Evolutionary conservation across 2,329 filamentous ascomycete genomes (phyloP).

Genomic region (Thermoascus crustaceus): DNA sequence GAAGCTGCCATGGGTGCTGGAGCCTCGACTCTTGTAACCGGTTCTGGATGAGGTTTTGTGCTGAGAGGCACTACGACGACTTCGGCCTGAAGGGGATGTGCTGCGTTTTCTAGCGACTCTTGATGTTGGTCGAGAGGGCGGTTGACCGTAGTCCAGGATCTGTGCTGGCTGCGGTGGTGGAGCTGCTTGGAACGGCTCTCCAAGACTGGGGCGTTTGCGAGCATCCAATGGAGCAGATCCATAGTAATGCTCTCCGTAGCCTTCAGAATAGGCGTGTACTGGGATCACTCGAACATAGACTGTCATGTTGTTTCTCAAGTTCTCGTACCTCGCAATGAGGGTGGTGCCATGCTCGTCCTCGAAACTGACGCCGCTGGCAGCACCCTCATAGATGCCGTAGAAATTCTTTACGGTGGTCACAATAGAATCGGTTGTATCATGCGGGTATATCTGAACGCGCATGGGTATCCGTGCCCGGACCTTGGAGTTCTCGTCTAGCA

Average conservation of each 20-base stretch:
- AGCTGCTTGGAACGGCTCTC: slow-evolving; percentile 57
- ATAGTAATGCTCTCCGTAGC: slow-evolving; percentile 40
- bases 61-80: slow-evolving; percentile 68
- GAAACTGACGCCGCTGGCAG: slow-evolving; percentile 80
- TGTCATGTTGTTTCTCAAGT: slow-evolving; percentile 84
- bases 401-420: slow-evolving; percentile 98
- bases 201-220: slow-evolving; percentile 52
- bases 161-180: slow-evolving; percentile 45
- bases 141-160: slow-evolving; percentile 49
- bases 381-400: slow-evolving; percentile 83
- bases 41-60: slow-evolving; percentile 65
- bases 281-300: slow-evolving; percentile 82
- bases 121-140: slow-evolving; percentile 60
- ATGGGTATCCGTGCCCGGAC: slow-evolving; percentile 56
- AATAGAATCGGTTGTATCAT: slow-evolving; percentile 96
- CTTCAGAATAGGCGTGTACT: slow-evolving; percentile 44
- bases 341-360: slow-evolving; percentile 84
- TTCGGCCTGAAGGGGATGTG: slow-evolving; percentile 62
- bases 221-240: slow-evolving; percentile 42
- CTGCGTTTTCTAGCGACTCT: slow-evolving; percentile 68
- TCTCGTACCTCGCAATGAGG: slow-evolving; percentile 92
- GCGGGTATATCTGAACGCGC: slow-evolving; percentile 77
- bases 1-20: slow-evolving; percentile 49
- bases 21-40: slow-evolving; percentile 57
- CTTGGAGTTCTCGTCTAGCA: slow-evolving; percentile 50